Evolutionary conservation across 2,329 filamentous ascomycete genomes (phyloP), one percentile per base, ranked within the genome.

Genomic region (Aspergillus sergii): DNA sequence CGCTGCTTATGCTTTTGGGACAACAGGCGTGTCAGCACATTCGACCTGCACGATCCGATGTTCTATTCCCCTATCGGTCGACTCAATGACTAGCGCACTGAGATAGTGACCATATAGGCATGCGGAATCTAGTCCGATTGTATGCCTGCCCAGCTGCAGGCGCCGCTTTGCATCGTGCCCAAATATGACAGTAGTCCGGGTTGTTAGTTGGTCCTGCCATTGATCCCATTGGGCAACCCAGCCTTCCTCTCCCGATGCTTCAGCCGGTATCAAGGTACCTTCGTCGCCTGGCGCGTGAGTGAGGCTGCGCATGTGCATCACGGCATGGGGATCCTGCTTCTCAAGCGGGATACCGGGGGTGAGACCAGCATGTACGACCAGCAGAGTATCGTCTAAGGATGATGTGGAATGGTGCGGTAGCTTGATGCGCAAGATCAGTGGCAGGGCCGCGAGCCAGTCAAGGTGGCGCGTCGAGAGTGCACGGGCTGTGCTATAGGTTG

Each of bases 141-240:
- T 19, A 66, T 69, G 65, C 3, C 14, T 68, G 16, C 68, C 64
- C 23, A 58, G 23, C 43, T 71, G 69, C 55, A 71, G 58, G 21
- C 68, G 62, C 36, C 69, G 69, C 56, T 68, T 71, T 11, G 69
- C 68, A 64, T 71, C 69, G 34, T 71, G 69, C 2, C 69, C 69
- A 16, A 71, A 71, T 14, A 71, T 54, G 51, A 71, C 69, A 0
- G 67, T 70, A 6, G 66, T 65, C 41, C 60, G 66, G 32, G 68
- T 59, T 41, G 57, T 28, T 39, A 48, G 56, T 12, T 30, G 54
- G 3, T 69, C 68, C 53, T 71, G 69, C 67, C 64, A 71, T 16
- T 36, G 63, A 28, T 71, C 67, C 69, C 69, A 71, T 62, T 68
- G 59, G 14, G 23, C 23, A 45, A 54, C 50, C 69, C 69, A 71